Evolutionary conservation across 106 monocot genomes (phyloP).

Genomic region (Narthecium ossifragum): DNA sequence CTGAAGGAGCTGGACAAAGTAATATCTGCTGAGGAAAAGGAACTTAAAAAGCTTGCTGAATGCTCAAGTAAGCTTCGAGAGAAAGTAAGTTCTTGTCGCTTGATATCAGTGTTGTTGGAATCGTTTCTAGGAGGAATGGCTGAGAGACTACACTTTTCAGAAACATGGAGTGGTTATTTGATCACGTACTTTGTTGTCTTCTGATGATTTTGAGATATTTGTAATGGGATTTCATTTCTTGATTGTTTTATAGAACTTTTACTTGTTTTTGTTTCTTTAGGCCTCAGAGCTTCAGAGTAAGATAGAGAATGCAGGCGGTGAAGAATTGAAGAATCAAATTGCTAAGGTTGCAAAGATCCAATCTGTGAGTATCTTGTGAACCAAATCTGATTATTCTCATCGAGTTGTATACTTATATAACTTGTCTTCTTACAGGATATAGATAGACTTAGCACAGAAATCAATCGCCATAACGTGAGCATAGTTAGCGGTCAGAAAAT

Average conservation of each 20-base stretch:
- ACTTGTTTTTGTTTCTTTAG: conserved; percentile 25
- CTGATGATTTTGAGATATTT: too few relatives aligned
- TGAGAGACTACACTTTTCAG: too few relatives aligned
- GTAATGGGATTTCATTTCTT: too few relatives aligned
- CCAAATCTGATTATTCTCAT: not conserved
- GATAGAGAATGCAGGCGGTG: conserved; percentile 94
- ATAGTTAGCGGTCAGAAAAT: conserved; percentile 61
- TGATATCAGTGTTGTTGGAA: not conserved
- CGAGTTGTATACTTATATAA: not conserved
- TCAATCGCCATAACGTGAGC: conserved; percentile 78
- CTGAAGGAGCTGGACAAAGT: conserved; percentile 60
- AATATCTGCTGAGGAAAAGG: conserved; percentile 49
- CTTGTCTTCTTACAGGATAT: conserved; percentile 51
- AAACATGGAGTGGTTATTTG: too few relatives aligned
- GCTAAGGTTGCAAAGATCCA: conserved; percentile 69
- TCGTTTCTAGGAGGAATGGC: too few relatives aligned
- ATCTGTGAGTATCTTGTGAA: conserved; percentile 44
- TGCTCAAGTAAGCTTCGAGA: conserved; percentile 70
- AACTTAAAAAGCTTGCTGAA: conserved; percentile 55
- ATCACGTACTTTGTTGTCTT: too few relatives aligned
- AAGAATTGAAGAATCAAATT: conserved; percentile 76
- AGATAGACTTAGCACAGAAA: conserved; percentile 82
- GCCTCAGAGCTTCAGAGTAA: conserved; percentile 80
- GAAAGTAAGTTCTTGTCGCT: conserved; percentile 28
- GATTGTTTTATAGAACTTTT: not conserved